phyloP scores from a whole-genome alignment of 202 grass and related monocot genomes.

The Brachypodium distachyon region DNA sequence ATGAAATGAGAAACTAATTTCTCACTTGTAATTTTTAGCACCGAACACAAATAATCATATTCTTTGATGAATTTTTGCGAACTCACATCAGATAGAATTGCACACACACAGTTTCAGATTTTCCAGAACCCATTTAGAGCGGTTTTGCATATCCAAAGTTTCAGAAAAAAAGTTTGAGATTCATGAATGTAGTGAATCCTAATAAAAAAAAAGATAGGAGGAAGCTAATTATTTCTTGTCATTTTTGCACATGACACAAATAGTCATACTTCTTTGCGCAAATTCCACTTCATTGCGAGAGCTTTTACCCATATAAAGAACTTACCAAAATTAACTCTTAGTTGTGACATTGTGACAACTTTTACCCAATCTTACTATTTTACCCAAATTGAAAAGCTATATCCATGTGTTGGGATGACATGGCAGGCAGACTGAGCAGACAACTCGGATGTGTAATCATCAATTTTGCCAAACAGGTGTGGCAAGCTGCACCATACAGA shows the following conservation, averaged over 20 bases:
- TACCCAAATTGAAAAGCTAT: no score
- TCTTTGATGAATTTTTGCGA: background rate
- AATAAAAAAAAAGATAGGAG: background rate
- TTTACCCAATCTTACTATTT: no score
- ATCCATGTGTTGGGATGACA: no score
- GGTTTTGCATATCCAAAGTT: background rate
- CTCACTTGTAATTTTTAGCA: background rate
- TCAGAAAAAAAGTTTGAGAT: background rate
- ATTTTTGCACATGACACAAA: background rate
- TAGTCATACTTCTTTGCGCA: background rate
- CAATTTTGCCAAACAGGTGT: no score
- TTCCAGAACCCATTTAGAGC: no score
- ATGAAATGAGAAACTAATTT: background rate
- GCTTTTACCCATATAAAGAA: no score
- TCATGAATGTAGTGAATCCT: background rate
- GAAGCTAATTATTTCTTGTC: background rate
- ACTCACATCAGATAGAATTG: background rate
- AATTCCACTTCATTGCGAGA: no score
- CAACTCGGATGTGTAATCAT: no score
- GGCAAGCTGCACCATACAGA: no score
- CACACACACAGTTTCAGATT: background rate
- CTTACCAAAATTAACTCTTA: no score
- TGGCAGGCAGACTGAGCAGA: no score
- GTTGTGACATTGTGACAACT: no score
- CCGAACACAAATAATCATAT: background rate